Evolutionary conservation across 1,284 basidiomycete species (phyloP), one percentile per base, ranked within the genome.

Genomic region (Heterobasidion irregulare): DNA sequence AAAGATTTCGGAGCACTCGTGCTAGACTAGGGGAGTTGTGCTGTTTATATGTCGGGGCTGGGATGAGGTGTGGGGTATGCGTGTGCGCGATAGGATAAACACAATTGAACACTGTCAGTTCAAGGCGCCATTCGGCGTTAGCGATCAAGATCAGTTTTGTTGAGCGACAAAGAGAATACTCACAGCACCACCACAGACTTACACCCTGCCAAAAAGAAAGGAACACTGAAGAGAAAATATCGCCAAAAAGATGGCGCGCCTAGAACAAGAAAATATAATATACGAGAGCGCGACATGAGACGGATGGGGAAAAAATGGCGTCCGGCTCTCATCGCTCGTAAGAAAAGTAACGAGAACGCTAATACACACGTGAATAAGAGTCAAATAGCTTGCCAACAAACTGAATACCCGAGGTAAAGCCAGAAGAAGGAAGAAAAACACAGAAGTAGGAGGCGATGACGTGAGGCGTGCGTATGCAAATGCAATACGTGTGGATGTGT

Each of bases 151-250:
- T 41, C 38, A 41, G 38, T 26, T 26, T 26, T 26, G 38, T 7
- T 10, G 38, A 41, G 38, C n/a, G 4, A 41, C 38, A n/a, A 41
- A 41, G n/a, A 41, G 2, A 41, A 1, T 18, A 56, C 58, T 52
- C 55, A 59, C 58, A 59, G 51, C 53, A 54, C 44, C 44, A 48
- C 53, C 54, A 59, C 49, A 50, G 59, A 59, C 57, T 53, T 59
- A 59, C 58, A 59, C 48, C 50, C 52, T 45, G 49, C 38, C 32
- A 19, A 58, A 33, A 26, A 59, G 16, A 53, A 43, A 52, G 44
- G 35, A 38, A 51, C 26, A 48, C 57, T 26, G 32, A 51, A 59
- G 47, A 34, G 35, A 54, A 33, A 53, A 53, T n/a, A 26, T 46
- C 32, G 46, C 44, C 26, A 26, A 26, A 26, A 26, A 26, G 26